A percentile compares a stretch with the other conserved stretches of the same genome.
These are phyloP conservation scores for Diplosphaera chodatii DNA, from an alignment of 139 green algal genomes.

Conservation along the genomic window DNA sequence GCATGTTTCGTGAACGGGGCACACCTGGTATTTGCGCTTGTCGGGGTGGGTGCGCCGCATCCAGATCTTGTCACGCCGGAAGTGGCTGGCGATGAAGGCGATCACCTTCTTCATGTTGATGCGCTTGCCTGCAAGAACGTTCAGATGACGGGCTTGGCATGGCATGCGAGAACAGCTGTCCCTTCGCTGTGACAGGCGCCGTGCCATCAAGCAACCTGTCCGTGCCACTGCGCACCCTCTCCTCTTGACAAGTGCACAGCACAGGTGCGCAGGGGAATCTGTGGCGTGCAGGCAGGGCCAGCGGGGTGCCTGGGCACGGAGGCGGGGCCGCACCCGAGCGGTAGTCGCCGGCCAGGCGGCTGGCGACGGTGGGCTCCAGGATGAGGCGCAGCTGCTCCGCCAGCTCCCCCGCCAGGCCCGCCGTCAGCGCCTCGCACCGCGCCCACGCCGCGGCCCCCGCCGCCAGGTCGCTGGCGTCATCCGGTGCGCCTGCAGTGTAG, in stretches of 20 bases:
- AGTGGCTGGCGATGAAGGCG: constrained; percentile 94
- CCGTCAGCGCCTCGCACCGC: constrained; percentile 75
- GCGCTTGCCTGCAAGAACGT: constrained; percentile 74
- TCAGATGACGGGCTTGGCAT: constrained; percentile 2
- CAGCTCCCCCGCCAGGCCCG: constrained; percentile 72
- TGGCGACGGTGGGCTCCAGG: constrained; percentile 88
- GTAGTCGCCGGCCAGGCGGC: constrained; percentile 86
- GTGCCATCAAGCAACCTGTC: too few species aligned
- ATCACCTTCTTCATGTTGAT: constrained; percentile 99
- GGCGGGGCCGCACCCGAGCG: constrained; percentile 42
- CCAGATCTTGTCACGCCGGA: constrained; percentile 99
- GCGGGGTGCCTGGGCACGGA: too few species aligned
- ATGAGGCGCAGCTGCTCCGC: constrained; percentile 94
- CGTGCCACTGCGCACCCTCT: too few species aligned
- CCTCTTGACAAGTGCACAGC: neutral
- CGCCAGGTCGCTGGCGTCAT: neutral
- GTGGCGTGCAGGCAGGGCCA: too few species aligned
- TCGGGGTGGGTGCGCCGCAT: constrained; percentile 86
- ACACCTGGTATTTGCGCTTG: constrained; percentile 90
- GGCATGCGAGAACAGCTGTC: too few species aligned
- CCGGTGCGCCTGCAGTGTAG: too few species aligned
- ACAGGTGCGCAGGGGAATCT: neutral
- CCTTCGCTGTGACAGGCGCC: too few species aligned
- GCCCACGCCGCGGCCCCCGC: constrained; percentile 60
- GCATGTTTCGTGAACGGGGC: neutral